phyloP scores from a whole-genome alignment of 768 basidiomycete genomes.

The Xerocomellus chrysenteron region DNA sequence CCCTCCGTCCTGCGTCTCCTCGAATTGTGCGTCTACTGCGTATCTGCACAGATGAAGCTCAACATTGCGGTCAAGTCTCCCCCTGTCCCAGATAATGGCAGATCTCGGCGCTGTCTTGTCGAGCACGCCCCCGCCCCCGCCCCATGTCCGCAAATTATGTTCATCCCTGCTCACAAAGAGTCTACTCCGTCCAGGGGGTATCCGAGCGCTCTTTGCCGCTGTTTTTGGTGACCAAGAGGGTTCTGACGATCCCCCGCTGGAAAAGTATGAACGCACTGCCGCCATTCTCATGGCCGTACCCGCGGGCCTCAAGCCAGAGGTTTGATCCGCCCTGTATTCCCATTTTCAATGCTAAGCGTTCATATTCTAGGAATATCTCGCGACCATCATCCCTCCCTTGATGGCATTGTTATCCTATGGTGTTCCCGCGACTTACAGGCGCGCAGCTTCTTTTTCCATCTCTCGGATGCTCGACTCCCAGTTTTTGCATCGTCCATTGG shows the following conservation, averaged over 20 bases:
- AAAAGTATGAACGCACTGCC: constrained; percentile 74
- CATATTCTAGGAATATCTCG: constrained; percentile 57
- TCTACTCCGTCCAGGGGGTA: constrained; percentile 66
- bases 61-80: constrained; percentile 41
- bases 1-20: constrained; percentile 56
- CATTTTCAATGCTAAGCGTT: not conserved
- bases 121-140: constrained; percentile 37
- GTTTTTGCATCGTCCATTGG: constrained; percentile 14
- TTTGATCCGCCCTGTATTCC: constrained; percentile 29
- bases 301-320: constrained; percentile 50
- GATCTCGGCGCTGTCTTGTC: constrained; percentile 64
- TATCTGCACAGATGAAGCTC: constrained; percentile 8
- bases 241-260: constrained; percentile 52
- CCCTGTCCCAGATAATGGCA: constrained; percentile 63
- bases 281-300: constrained; percentile 65
- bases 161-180: constrained; percentile 67
- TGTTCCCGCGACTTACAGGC: constrained; percentile 41
- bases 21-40: constrained; percentile 51
- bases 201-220: constrained; percentile 65
- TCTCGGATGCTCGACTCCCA: constrained; percentile 58
- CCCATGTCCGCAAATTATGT: constrained; percentile 59
- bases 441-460: constrained; percentile 67
- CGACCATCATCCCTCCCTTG: constrained; percentile 52
- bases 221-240: constrained; percentile 63
- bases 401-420: constrained; percentile 46